A percentile compares a stretch with the other conserved stretches of the same genome.
phyloP scores from a whole-genome alignment of 805 yeast genomes.

The Cyberlindnera samutprakarnensis region DNA sequence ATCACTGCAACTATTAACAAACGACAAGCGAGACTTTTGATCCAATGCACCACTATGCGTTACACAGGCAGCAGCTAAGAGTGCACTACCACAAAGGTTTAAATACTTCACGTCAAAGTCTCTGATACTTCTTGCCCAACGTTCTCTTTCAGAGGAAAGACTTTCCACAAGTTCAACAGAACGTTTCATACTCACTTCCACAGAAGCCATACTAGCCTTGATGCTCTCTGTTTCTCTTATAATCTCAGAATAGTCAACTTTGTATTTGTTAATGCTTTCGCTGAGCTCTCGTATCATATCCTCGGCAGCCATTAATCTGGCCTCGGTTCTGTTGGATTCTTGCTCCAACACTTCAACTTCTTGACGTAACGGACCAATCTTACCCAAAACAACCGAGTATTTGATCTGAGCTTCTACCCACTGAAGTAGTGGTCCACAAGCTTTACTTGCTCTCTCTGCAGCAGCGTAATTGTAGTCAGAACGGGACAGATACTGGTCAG shows the following conservation, averaged over 20 bases:
- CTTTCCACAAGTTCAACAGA: slow-evolving; percentile 57
- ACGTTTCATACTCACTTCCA: slow-evolving; percentile 52
- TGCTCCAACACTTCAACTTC: slow-evolving; percentile 58
- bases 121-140: slow-evolving; percentile 65
- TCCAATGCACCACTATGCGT: slow-evolving; percentile 56
- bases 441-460: slow-evolving; percentile 85
- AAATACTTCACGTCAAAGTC: slow-evolving; percentile 40
- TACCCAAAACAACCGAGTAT: slow-evolving; percentile 64
- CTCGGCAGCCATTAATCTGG: slow-evolving; percentile 66
- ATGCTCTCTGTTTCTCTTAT: slow-evolving; percentile 75
- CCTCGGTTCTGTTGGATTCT: slow-evolving; percentile 53
- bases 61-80: slow-evolving; percentile 54
- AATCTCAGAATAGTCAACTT: slow-evolving; percentile 59
- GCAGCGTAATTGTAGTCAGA: slow-evolving; percentile 62
- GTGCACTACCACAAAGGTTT: slow-evolving; percentile 53
- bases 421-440: slow-evolving; percentile 84
- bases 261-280: slow-evolving; percentile 58
- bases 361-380: slow-evolving; percentile 62
- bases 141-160: slow-evolving; percentile 54
- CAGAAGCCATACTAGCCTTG: slow-evolving; percentile 59
- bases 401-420: slow-evolving; percentile 90
- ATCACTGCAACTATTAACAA: slow-evolving; percentile 29
- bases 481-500: slow-evolving; percentile 48
- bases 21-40: slow-evolving; percentile 34
- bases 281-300: slow-evolving; percentile 77